phyloP scores from a whole-genome alignment of 305 asterid species.

The Striga hermonthica region DNA sequence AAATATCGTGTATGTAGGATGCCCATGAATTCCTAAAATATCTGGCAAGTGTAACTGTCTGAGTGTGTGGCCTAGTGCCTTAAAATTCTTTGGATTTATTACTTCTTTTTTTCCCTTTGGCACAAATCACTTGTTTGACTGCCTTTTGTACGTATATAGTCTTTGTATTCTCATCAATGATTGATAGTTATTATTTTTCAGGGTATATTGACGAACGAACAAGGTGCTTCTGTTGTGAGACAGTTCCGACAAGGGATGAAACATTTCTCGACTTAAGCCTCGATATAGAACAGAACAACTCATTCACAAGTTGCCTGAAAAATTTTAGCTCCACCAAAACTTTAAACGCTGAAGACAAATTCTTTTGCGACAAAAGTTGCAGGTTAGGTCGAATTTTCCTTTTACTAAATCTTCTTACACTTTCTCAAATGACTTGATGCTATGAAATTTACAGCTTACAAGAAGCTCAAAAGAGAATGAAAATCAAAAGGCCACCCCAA shows the following conservation, averaged over 20 bases:
- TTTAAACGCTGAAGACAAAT: constrained; percentile 84
- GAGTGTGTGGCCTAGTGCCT: neutral
- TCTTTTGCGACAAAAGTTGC: constrained; percentile 92
- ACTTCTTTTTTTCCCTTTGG: neutral
- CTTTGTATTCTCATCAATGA: constrained; percentile 3
- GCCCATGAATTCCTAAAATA: constrained; percentile 93
- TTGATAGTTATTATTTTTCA: constrained; percentile 33
- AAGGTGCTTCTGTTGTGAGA: constrained; percentile 83
- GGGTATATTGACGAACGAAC: constrained; percentile 93
- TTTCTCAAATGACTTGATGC: neutral
- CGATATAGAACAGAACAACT: constrained; percentile 90
- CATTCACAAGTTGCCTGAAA: constrained; percentile 84
- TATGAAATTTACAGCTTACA: constrained; percentile 59
- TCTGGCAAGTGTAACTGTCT: neutral
- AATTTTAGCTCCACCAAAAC: constrained; percentile 93
- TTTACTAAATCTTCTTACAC: neutral
- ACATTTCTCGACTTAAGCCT: constrained; percentile 89
- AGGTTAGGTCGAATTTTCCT: constrained; percentile 43
- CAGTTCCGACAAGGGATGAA: constrained; percentile 90
- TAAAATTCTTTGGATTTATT: neutral
- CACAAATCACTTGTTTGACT: constrained; percentile 19
- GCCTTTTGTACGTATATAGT: constrained; percentile 7
- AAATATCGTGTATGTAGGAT: constrained; percentile 45
- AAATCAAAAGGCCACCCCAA: constrained; percentile 77
- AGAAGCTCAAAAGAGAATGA: constrained; percentile 77